A percentile compares a stretch with the other conserved stretches of the same genome.
Conservation (phyloP, 768 basidiomycete genomes). For the Tulasnella sp. region DNA sequence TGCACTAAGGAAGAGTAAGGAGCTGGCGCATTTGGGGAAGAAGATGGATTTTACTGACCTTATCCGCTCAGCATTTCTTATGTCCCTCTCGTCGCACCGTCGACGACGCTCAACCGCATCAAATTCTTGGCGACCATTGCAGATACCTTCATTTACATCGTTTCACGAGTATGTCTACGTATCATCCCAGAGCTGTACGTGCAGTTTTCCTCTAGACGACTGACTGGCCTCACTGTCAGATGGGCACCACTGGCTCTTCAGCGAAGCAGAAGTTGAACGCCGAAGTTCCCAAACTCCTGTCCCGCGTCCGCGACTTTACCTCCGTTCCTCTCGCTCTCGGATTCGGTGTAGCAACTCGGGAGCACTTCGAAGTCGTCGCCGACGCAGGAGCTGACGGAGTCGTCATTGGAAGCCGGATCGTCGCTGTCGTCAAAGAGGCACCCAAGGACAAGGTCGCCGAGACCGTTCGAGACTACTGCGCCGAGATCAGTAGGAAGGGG, state of each 20-base stretch:
- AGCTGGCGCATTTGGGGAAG: slow-evolving; percentile 25
- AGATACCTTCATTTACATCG: slow-evolving; percentile 96
- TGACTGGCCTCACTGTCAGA: slow-evolving; percentile 85
- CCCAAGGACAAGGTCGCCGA: slow-evolving; percentile 40
- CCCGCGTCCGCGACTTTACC: slow-evolving; percentile 74
- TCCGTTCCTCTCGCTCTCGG: slow-evolving; percentile 88
- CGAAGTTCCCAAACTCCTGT: slow-evolving; percentile 77
- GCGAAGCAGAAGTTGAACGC: slow-evolving; percentile 64
- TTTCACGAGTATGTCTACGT: slow-evolving; percentile 71
- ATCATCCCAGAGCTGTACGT: slow-evolving; percentile 1
- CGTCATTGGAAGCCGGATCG: slow-evolving; percentile 86
- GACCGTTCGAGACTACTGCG: slow-evolving; percentile 69
- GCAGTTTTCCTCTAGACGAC: neutral
- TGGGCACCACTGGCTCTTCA: slow-evolving; percentile 97
- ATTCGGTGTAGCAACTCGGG: slow-evolving; percentile 88
- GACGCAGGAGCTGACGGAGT: slow-evolving; percentile 92
- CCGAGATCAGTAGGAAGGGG: slow-evolving; percentile 50
- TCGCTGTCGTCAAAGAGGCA: slow-evolving; percentile 70
- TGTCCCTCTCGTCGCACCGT: slow-evolving; percentile 92
- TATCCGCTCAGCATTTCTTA: slow-evolving; percentile 69
- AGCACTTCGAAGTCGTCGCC: slow-evolving; percentile 82
- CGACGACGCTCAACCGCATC: slow-evolving; percentile 81
- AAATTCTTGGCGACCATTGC: slow-evolving; percentile 90
- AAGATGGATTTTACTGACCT: too few species aligned
- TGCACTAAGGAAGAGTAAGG: slow-evolving; percentile 74